Base-by-base conservation (phyloP, 1,284 basidiomycete species). In the Volvariella surrecta region DNA sequence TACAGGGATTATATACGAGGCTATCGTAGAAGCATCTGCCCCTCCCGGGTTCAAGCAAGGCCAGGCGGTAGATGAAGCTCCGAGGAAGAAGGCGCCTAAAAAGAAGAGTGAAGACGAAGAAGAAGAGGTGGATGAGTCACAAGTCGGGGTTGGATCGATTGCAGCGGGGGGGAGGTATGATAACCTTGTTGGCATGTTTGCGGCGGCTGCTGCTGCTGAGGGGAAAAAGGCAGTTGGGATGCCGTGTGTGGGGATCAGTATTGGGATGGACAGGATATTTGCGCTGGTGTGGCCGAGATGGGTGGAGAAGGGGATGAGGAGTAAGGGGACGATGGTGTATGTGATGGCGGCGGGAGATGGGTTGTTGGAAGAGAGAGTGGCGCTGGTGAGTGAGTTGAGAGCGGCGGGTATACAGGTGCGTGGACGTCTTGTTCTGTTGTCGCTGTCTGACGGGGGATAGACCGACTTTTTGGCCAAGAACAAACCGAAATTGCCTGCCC, bases 1-100 rank as follows among this genome's bases (percentile, higher is more conserved):
- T 68, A 99, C 95, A 1, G 95, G 96, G 32, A 83, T 99, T 57
- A 99, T 99, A 61, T 98, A 97, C 69, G 96, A 99, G 66, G 96
- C 92, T 32, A 78, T 93, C 54, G 89, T 92, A 18, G 90, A 90
- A 55, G 89, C 82, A 1, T 97, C 93, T 7, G 93, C 94, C 0
- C 93, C 95, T 1, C 91, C 95, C 1, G 79, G 80, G 6, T 79
- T 89, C 67, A 71, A 74, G 50, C 52, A 66, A 51, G 67, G 76
- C 10, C 44, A 66, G 13, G 58, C 70, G 52, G 60, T 68, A 10
- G 56, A 67, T 30, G 56, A 68, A 32, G 56, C 66, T 28, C 73
- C 70, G 57, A 73, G 75, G 51, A 82, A 77, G 58, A 28, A 28
- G 24, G 60, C 72, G 43, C 52, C 66, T 40, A 76, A 75, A 54